Percentiles rank a stretch among this genome's conserved stretches.
Evolutionary conservation across 1,284 basidiomycete genomes (phyloP).

Genomic region (Tilletia caries): DNA sequence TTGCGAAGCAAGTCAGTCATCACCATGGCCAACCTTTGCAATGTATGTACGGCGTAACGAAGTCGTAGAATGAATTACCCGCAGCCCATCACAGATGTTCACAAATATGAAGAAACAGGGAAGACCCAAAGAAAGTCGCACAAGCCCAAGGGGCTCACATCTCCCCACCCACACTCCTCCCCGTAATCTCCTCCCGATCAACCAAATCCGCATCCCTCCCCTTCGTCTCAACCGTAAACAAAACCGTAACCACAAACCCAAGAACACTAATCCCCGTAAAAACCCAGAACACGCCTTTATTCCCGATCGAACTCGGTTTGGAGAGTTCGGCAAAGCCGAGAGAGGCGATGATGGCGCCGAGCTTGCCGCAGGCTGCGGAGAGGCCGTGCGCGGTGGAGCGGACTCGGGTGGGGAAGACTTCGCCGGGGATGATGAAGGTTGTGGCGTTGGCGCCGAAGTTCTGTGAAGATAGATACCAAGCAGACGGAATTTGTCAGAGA

Average conservation of each 20-base stretch:
- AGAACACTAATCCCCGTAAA: slow-evolving; percentile 43
- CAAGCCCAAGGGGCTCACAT: neutral
- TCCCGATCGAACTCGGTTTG: slow-evolving; percentile 20
- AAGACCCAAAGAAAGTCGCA: neutral
- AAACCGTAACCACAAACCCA: slow-evolving; percentile 33
- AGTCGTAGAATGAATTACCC: no score
- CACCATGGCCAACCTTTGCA: no score
- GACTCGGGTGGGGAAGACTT: slow-evolving; percentile 73
- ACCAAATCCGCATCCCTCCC: slow-evolving; percentile 44
- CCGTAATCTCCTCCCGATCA: slow-evolving; percentile 34
- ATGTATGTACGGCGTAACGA: no score
- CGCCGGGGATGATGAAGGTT: slow-evolving; percentile 67
- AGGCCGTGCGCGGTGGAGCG: slow-evolving; percentile 56
- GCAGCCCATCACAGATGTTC: no score
- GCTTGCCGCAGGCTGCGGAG: slow-evolving; percentile 56
- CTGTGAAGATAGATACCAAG: neutral
- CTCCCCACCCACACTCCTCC: neutral
- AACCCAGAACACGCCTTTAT: slow-evolving; percentile 44
- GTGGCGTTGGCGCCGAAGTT: slow-evolving; percentile 69
- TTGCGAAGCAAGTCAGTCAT: no score
- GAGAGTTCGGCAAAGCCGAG: slow-evolving; percentile 29
- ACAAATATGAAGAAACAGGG: neutral
- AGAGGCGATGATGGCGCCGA: slow-evolving; percentile 56
- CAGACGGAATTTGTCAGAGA: neutral
- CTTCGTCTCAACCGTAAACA: slow-evolving; percentile 44